These are phyloP conservation scores for Uronychia binucleata DNA, from an alignment of 73 alveolate species.

Conservation along the genomic window DNA sequence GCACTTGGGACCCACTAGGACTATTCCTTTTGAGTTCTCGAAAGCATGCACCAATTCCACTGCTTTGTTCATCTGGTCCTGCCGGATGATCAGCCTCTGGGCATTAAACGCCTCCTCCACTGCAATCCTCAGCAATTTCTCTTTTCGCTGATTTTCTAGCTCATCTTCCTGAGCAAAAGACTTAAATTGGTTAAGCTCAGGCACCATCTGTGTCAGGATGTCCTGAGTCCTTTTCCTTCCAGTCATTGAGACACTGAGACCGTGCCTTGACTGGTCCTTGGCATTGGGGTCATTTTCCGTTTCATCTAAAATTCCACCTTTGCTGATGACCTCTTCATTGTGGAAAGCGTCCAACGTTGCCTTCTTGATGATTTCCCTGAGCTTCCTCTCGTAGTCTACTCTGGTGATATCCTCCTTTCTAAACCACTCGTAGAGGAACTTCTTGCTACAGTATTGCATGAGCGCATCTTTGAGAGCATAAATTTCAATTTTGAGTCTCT, in stretches of 20 bases:
- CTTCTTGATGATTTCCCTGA: neutral
- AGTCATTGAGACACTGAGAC: neutral
- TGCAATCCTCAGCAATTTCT: neutral
- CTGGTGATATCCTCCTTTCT: neutral
- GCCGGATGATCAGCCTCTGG: neutral
- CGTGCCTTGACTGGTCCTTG: neutral
- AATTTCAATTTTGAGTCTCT: conserved; percentile 15
- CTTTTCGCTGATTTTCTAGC: neutral
- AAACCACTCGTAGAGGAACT: neutral
- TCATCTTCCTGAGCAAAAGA: neutral
- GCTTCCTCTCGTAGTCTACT: neutral
- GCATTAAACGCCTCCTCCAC: neutral
- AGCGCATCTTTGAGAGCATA: conserved; percentile 30
- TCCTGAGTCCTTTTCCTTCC: neutral
- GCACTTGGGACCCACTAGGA: conserved; percentile 53
- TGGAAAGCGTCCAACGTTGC: neutral
- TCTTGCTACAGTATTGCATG: neutral
- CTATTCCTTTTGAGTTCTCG: conserved; percentile 38
- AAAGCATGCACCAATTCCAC: neutral
- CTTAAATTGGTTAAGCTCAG: neutral
- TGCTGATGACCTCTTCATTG: neutral
- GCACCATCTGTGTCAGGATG: neutral
- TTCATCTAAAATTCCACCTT: neutral
- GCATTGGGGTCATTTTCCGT: no score
- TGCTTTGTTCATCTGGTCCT: neutral